Conservation (phyloP, 2,329 filamentous ascomycete species). For the Dactylonectria estremocensis region DNA sequence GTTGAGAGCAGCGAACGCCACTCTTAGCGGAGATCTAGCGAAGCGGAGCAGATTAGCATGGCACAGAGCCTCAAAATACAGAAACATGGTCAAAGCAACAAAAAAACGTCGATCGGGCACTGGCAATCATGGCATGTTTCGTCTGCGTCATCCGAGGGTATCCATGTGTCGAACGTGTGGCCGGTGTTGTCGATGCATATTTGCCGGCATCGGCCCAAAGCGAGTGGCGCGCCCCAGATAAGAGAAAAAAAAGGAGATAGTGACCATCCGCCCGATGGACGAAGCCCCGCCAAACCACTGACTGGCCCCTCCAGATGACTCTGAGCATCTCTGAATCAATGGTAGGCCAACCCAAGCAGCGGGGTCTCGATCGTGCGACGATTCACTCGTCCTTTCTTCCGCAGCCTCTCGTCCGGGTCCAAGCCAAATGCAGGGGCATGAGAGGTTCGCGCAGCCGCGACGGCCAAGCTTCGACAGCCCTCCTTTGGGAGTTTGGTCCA, state of each 20-base stretch:
- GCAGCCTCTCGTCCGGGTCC: constrained; percentile 29
- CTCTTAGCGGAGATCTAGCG: constrained; percentile 43
- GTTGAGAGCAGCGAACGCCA: constrained; percentile 47
- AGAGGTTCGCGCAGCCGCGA: constrained; percentile 36
- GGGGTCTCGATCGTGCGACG: neutral
- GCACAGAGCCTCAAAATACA: constrained; percentile 29
- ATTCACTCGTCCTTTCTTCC: constrained; percentile 1
- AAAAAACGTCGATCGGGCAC: constrained; percentile 13
- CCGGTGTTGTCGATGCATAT: constrained; percentile 14
- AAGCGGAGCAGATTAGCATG: constrained; percentile 40
- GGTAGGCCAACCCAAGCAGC: constrained; percentile 1
- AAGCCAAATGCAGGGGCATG: constrained; percentile 19
- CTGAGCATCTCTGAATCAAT: constrained; percentile 23
- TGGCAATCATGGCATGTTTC: neutral
- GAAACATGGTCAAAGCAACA: constrained; percentile 7
- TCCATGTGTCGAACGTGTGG: neutral
- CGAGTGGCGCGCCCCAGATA: constrained; percentile 39
- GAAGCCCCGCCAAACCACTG: constrained; percentile 36
- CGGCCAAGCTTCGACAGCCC: constrained; percentile 42
- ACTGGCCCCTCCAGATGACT: constrained; percentile 32
- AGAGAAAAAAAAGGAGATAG: constrained; percentile 42
- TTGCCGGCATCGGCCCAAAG: constrained; percentile 40
- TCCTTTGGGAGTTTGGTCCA: constrained; percentile 39
- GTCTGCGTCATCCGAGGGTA: neutral
- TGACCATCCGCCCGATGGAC: constrained; percentile 32